A percentile compares a stretch with the other conserved stretches of the same genome.
phyloP scores from a whole-genome alignment of 805 yeast genomes.

The Yarrowia yakushimensis region DNA sequence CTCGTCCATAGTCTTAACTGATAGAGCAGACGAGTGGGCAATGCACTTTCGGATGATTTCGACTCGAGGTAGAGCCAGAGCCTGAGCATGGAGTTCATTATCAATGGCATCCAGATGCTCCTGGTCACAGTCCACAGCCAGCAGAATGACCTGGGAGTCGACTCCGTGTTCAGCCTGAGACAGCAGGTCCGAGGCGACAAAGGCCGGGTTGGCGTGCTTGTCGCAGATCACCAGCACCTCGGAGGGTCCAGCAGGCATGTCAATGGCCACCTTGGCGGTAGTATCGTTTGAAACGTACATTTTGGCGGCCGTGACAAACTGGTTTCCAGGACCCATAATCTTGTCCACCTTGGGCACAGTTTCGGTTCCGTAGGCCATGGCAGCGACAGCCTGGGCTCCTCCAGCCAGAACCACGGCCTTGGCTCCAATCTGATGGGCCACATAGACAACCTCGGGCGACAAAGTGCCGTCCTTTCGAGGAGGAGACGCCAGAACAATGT shows the following conservation, averaged over 20 bases:
- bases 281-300: slow-evolving; percentile 96
- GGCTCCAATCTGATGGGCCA: slow-evolving; percentile 95
- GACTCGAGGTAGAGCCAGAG: slow-evolving; percentile 78
- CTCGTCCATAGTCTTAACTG: slow-evolving; percentile 62
- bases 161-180: slow-evolving; percentile 99
- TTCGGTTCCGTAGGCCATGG: slow-evolving; percentile 98
- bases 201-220: slow-evolving; percentile 81
- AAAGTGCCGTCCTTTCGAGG: slow-evolving; percentile 90
- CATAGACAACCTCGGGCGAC: slow-evolving; percentile 96
- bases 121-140: slow-evolving; percentile 69
- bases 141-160: slow-evolving; percentile 92
- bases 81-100: slow-evolving; percentile 80
- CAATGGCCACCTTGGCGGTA: slow-evolving; percentile 90
- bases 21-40: slow-evolving; percentile 80
- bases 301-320: slow-evolving; percentile 98
- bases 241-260: slow-evolving; percentile 99
- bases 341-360: slow-evolving; percentile 90
- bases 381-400: slow-evolving; percentile 98
- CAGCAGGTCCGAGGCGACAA: slow-evolving; percentile 92
- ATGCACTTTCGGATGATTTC: slow-evolving; percentile 91
- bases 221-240: slow-evolving; percentile 96
- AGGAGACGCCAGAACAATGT: slow-evolving; percentile 90
- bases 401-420: slow-evolving; percentile 89
- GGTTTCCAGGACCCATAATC: slow-evolving; percentile 98
- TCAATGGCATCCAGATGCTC: slow-evolving; percentile 66